These are phyloP conservation scores for Reutealis trisperma DNA, from an alignment of 345 rosid species.

Conservation along the genomic window DNA sequence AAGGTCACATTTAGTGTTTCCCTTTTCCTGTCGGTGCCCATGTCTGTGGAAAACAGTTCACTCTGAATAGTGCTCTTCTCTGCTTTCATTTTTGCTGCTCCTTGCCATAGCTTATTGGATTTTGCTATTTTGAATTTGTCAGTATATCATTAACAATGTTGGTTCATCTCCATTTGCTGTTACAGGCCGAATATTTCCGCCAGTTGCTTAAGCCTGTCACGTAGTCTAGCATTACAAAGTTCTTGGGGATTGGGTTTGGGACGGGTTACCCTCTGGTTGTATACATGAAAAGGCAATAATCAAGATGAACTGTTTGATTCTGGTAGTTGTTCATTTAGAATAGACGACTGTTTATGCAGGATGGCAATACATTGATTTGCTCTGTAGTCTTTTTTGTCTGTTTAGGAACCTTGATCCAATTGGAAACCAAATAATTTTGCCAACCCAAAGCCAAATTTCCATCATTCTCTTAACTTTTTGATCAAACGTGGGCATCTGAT, in stretches of 20 bases:
- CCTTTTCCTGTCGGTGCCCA: neutral
- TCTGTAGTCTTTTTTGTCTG: conserved; percentile 25
- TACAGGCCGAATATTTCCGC: conserved; percentile 93
- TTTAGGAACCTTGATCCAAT: conserved; percentile 33
- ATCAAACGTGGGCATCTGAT: conserved; percentile 37
- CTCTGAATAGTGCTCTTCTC: neutral
- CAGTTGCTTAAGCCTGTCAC: conserved; percentile 97
- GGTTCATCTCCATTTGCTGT: conserved; percentile 20
- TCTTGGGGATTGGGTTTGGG: conserved; percentile 37
- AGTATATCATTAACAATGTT: conserved; percentile 3
- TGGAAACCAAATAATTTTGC: conserved; percentile 27
- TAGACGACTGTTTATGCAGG: conserved; percentile 35
- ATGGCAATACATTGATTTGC: conserved; percentile 44
- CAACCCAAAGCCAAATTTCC: conserved; percentile 28
- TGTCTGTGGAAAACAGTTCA: neutral
- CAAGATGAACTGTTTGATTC: conserved; percentile 37
- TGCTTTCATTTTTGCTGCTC: conserved; percentile 1
- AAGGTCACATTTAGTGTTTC: neutral
- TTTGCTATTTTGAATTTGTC: neutral
- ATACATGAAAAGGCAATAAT: conserved; percentile 47
- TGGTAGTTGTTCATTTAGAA: conserved; percentile 30
- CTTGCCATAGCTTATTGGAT: neutral
- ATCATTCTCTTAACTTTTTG: conserved; percentile 19
- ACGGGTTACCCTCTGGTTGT: conserved; percentile 39
- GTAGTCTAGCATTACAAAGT: conserved; percentile 54